Evolutionary conservation across 192 early-diverging fungal species (phyloP).

Genomic region (Diversispora epigaea): DNA sequence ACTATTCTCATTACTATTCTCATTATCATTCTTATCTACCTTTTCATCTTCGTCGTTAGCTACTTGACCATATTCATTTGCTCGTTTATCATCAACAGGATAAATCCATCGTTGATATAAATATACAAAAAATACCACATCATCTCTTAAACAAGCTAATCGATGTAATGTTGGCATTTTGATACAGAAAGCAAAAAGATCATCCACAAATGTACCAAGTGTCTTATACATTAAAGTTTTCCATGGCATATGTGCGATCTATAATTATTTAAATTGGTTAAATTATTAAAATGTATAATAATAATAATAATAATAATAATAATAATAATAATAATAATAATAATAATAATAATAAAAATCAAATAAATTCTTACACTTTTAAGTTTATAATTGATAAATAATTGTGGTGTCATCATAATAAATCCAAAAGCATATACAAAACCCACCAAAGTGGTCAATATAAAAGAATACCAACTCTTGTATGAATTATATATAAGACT

Average conservation of each 20-base stretch:
- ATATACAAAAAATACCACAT: constrained; percentile 85
- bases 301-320: not conserved
- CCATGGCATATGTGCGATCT: constrained; percentile 93
- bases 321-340: not conserved
- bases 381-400: constrained; percentile 91
- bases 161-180: constrained; percentile 91
- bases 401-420: constrained; percentile 81
- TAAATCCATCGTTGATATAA: constrained; percentile 82
- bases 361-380: constrained; percentile 51
- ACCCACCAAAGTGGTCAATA: constrained; percentile 80
- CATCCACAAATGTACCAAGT: constrained; percentile 70
- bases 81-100: constrained; percentile 74
- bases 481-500: constrained; percentile 80
- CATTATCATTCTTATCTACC: not conserved
- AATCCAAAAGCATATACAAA: constrained; percentile 90
- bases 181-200: constrained; percentile 91
- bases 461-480: constrained; percentile 91
- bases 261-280: constrained; percentile 37
- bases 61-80: constrained; percentile 89
- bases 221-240: constrained; percentile 92
- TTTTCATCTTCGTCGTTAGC: constrained; percentile 33
- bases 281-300: not conserved
- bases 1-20: too few relatives aligned
- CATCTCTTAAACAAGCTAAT: constrained; percentile 82
- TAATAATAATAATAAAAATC: not conserved